Percentiles rank a stretch among this genome's conserved stretches.
phyloP scores from a whole-genome alignment of 148 eudicot genomes.

The Vaccinium vitisidaea region DNA sequence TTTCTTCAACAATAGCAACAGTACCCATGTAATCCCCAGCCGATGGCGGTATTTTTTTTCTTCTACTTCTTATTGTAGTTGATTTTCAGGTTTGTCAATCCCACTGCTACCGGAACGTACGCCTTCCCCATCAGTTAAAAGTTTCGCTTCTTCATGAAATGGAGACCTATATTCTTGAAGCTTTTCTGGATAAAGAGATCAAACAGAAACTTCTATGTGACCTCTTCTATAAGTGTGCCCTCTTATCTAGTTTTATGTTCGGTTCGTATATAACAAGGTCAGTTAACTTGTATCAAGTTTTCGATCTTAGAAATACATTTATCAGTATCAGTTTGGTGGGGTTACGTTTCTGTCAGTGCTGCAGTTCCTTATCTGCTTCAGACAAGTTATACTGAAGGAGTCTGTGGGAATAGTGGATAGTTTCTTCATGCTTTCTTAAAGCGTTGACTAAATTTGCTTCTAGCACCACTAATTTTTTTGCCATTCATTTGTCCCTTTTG shows the following conservation, averaged over 20 bases:
- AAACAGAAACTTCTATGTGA: constrained; percentile 58
- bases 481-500: neutral
- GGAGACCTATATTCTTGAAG: constrained; percentile 63
- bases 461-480: neutral
- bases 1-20: neutral
- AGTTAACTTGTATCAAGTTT: constrained; percentile 2
- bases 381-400: neutral
- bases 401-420: neutral
- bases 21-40: neutral
- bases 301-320: neutral
- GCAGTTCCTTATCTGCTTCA: neutral
- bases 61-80: constrained; percentile 9
- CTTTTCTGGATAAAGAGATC: constrained; percentile 39
- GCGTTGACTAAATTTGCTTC: neutral
- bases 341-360: neutral
- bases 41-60: neutral
- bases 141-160: constrained; percentile 70
- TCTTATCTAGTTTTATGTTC: constrained; percentile 66
- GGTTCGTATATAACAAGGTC: constrained; percentile 67
- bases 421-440: neutral
- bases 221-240: constrained; percentile 57
- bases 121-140: constrained; percentile 66
- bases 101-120: constrained; percentile 40
- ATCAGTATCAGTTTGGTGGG: constrained; percentile 1
- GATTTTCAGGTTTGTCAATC: constrained; percentile 34